Evolutionary conservation across 768 basidiomycete genomes (phyloP).

Genomic region (Lentinula edodes): DNA sequence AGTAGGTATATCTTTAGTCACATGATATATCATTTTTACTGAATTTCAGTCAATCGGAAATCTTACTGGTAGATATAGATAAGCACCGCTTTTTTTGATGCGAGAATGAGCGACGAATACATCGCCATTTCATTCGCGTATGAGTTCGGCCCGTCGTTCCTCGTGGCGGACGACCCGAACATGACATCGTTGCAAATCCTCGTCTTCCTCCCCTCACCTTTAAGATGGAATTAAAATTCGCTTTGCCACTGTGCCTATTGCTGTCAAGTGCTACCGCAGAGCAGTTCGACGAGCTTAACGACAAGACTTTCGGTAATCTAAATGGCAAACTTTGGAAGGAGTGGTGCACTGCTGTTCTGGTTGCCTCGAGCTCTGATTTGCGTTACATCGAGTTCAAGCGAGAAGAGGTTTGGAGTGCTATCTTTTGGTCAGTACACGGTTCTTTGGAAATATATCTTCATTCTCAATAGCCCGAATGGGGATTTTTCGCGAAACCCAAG

Average conservation of each 20-base stretch:
- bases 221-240: constrained; percentile 66
- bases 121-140: too few relatives aligned
- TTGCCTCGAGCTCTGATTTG: constrained; percentile 56
- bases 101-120: too few relatives aligned
- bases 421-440: constrained; percentile 69
- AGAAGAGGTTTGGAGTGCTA: constrained; percentile 81
- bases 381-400: constrained; percentile 84
- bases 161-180: constrained; percentile 89
- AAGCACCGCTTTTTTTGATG: too few relatives aligned
- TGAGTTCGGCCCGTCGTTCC: too few relatives aligned
- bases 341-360: constrained; percentile 69
- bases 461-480: constrained; percentile 79
- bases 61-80: too few relatives aligned
- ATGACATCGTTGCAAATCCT: constrained; percentile 47
- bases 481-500: constrained; percentile 69
- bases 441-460: constrained; percentile 73
- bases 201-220: constrained; percentile 74
- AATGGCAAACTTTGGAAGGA: constrained; percentile 54
- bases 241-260: constrained; percentile 81
- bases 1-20: too few relatives aligned
- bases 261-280: constrained; percentile 44
- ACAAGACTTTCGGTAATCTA: constrained; percentile 33
- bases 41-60: too few relatives aligned
- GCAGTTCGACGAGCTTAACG: constrained; percentile 47
- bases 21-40: too few relatives aligned